Evolutionary conservation across 352 stramenopile species (phyloP), one percentile per base, ranked within the genome.

Genomic region (Pythium aphanidermatum): DNA sequence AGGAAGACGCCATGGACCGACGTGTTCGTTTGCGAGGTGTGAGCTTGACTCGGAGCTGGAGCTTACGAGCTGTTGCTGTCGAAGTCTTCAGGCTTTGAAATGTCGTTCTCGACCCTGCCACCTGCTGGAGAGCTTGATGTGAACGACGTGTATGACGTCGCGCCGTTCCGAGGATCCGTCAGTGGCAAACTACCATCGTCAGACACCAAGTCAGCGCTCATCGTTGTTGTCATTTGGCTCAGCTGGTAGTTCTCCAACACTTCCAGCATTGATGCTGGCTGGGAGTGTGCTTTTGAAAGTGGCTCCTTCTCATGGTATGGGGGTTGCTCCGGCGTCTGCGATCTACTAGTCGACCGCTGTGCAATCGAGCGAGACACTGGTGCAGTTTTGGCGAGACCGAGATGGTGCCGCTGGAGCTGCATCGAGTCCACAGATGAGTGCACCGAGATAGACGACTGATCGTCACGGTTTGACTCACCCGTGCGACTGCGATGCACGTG

Each of bases 391-490:
- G 53, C 73, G 24, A 89, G 47, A 36, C 68, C 82, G 17, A 89
- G 40, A 11, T 73, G 69, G 39, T 82, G 70, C 32, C 75, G 72
- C 54, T 82, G 70, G 28, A 73, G 63, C 43, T 86, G 86, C 29
- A 87, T 74, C 2, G 77, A 90, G 33, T 87, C 77, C 2, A 65
- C 59, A 0, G 75, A 85, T n/a, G 74, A 87, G 2, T 81, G 43
- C 12, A 65, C 69, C 0, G 77, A 90, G 46, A 90, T 86, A 4
- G 72, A 83, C 11, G 70, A 84, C 43, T 53, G 51, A 31, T 57
- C 51, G 45, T 65, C 51, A 29, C 50, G 46, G 5, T 40, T 9
- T 6, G 8, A 16, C 37, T 11, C 4, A 16, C 20, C 35, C 9
- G 35, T 39, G 6, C 47, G 47, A 32, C 29, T 43, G 19, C 48